These are phyloP conservation scores for Bipolaris sorokiniana DNA, from an alignment of 2,329 filamentous ascomycete genomes.

Conservation along the genomic window DNA sequence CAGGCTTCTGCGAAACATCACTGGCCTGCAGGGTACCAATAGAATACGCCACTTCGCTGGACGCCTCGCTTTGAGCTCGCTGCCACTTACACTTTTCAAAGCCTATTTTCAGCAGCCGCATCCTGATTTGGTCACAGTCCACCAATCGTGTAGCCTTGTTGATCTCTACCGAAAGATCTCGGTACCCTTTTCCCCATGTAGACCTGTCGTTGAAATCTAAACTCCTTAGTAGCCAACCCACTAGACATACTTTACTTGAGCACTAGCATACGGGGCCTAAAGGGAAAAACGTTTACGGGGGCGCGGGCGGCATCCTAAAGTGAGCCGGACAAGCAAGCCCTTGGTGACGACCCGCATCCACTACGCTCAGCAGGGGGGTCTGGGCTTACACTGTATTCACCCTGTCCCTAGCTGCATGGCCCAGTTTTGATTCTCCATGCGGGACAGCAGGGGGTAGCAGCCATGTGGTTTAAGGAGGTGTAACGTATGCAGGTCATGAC, in stretches of 20 bases:
- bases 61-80: conserved; percentile 4
- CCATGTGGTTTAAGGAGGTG: conserved; percentile 16
- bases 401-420: conserved; percentile 21
- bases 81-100: conserved; percentile 2
- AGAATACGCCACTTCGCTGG: neutral
- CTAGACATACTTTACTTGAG: neutral
- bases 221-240: neutral
- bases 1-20: conserved; percentile 7
- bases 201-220: neutral
- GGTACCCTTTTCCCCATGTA: no score
- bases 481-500: conserved; percentile 15
- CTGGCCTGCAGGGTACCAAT: conserved; percentile 16
- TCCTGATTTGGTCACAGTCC: neutral
- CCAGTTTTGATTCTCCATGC: conserved; percentile 26
- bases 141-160: neutral
- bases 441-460: conserved; percentile 19
- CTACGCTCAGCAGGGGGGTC: conserved; percentile 9
- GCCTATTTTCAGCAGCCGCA: neutral
- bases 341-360: conserved; percentile 9
- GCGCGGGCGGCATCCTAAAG: conserved; percentile 8
- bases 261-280: conserved; percentile 12
- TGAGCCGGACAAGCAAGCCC: conserved; percentile 9
- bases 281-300: conserved; percentile 5
- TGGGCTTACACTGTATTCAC: conserved; percentile 16
- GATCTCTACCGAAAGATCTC: no score